Percentiles rank a stretch among this genome's conserved stretches.
These are phyloP conservation scores for Chytridium lagenaria DNA, from an alignment of 371 early-diverging fungal genomes.

Conservation along the genomic window DNA sequence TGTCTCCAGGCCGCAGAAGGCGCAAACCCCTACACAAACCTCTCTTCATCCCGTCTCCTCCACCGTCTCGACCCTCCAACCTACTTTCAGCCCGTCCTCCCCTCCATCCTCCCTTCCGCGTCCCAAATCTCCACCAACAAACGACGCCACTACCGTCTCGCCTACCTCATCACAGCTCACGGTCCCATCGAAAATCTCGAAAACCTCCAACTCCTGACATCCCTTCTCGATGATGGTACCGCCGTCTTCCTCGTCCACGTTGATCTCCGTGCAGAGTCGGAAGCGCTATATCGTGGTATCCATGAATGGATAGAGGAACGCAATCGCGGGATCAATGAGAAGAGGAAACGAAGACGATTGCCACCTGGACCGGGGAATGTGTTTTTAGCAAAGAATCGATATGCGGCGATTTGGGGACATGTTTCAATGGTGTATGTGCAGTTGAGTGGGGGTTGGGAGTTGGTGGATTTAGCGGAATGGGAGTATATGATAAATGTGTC, in stretches of 20 bases:
- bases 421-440: slow-evolving; percentile 44
- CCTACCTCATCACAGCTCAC: slow-evolving; percentile 52
- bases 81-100: slow-evolving; percentile 32
- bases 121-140: not conserved
- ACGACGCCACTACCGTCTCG: slow-evolving; percentile 32
- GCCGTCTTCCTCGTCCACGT: slow-evolving; percentile 55
- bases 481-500: slow-evolving; percentile 54
- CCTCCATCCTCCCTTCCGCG: not conserved
- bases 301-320: slow-evolving; percentile 16
- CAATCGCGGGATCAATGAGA: too few relatives aligned
- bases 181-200: slow-evolving; percentile 19
- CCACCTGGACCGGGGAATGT: slow-evolving; percentile 46
- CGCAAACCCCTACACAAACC: slow-evolving; percentile 34
- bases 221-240: slow-evolving; percentile 48
- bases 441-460: slow-evolving; percentile 51
- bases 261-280: slow-evolving; percentile 19
- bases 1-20: slow-evolving; percentile 51
- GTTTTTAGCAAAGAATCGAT: slow-evolving; percentile 37
- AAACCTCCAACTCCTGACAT: slow-evolving; percentile 25
- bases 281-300: slow-evolving; percentile 8
- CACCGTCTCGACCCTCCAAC: slow-evolving; percentile 33
- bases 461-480: slow-evolving; percentile 53
- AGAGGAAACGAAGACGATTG: not conserved
- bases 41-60: slow-evolving; percentile 33
- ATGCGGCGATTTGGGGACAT: slow-evolving; percentile 45